Conservation (phyloP, 2,329 filamentous ascomycete species). For the Penicillium griseofulvum region DNA sequence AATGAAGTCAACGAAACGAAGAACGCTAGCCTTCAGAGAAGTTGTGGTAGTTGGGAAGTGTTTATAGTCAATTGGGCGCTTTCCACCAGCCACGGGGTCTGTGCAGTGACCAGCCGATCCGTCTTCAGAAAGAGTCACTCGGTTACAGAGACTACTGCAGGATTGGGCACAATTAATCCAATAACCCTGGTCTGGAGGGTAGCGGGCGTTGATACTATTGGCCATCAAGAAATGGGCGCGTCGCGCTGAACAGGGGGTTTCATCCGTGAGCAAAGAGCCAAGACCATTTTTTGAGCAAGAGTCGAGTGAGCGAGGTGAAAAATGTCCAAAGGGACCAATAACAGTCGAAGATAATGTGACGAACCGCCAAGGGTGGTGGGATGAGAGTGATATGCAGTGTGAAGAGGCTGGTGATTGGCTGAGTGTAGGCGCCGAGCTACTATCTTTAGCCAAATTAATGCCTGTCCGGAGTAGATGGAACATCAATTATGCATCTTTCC, state of each 20-base stretch:
- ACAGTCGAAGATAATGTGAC: conserved; percentile 18
- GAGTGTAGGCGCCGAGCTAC: conserved; percentile 28
- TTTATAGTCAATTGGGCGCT: conserved; percentile 30
- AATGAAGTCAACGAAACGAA: conserved; percentile 26
- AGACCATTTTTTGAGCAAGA: conserved; percentile 18
- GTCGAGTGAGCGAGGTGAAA: conserved; percentile 1
- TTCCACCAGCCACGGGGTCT: conserved; percentile 18
- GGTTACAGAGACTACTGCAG: conserved; percentile 35
- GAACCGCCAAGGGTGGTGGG: conserved; percentile 17
- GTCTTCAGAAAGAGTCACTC: conserved; percentile 12
- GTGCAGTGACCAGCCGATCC: conserved; percentile 16
- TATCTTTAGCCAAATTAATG: conserved; percentile 31
- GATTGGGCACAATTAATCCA: conserved; percentile 27
- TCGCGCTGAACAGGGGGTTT: conserved; percentile 17
- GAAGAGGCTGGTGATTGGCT: conserved; percentile 23
- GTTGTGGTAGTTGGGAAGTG: conserved; percentile 25
- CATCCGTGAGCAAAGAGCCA: conserved; percentile 2
- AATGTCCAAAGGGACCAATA: conserved; percentile 12
- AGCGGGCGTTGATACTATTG: conserved; percentile 13
- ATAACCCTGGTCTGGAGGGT: conserved; percentile 7
- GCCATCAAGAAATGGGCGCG: conserved; percentile 16
- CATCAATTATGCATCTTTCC: conserved; percentile 12
- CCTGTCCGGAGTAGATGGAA: conserved; percentile 9
- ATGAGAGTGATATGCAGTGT: conserved; percentile 6
- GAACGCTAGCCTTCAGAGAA: conserved; percentile 22